Base-by-base conservation (phyloP, 345 rosid genomes). In the Linum usitatissimum region DNA sequence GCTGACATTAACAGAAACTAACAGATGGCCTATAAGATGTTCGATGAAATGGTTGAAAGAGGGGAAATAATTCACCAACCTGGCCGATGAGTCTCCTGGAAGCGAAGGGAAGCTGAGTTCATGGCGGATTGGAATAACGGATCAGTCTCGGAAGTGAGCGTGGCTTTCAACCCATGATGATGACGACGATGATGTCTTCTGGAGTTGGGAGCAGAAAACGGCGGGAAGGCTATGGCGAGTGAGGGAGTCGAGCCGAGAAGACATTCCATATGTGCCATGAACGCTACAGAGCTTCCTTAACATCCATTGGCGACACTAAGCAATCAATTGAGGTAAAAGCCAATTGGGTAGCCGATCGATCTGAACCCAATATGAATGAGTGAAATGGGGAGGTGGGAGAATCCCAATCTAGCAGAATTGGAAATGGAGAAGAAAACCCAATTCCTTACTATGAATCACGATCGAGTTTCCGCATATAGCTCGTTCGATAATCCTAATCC, bases 1-100 rank as follows among this genome's bases (percentile, higher is more conserved):
- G 18, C 9, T 69, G 20, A 45, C 20, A 40, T 14, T 0, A 21
- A 51, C 19, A 39, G 9, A 55, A 70, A 17, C 0, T 53, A 53
- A 17, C 18, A 9, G 34, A 8, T 59, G 59, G 39, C 17, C 1
- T 8, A 20, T 40, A 23, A 45, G 28, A 14, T 14, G 14, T 18
- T 18, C 6, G 4, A 55, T 8, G 12, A 19, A 20, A 55, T 9
- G 12, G 30, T 18, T 19, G 13, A 5, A 30, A 6, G 60, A 10
- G 17, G 9, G 64, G 30, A 54, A 17, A 17, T 6, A 53, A 62
- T 57, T 73, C 77, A 56, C 98, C 91, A 34, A 56, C 98, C 93
- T 48, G 84, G 78, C 55, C 82, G 79, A 57, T 76, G 84, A 57
- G 90, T 87, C 79, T 92, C 98, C 72, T 73, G 90, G 17, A 85